Base-by-base conservation (phyloP, 192 early-diverging fungal genomes). In the Chytriomyces confervae region DNA sequence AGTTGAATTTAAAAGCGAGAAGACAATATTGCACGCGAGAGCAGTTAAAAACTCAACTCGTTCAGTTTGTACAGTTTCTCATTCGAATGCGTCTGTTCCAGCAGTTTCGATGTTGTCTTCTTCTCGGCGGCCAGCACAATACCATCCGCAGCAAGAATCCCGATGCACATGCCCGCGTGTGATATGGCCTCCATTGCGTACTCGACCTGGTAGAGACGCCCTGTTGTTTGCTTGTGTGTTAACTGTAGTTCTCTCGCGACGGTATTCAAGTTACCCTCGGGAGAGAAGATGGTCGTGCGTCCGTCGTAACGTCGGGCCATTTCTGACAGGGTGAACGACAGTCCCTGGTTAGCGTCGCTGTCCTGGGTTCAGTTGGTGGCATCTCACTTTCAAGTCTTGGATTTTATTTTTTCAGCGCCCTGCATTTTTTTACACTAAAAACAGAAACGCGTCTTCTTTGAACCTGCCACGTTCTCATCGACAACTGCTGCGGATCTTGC, bases 141-240 rank as follows among this genome's bases (percentile, higher is more conserved):
- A 61, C 98, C 98, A 70, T 99, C 96, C 57, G 88, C 91, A 61
- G 93, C 87, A 67, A 95, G 89, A 75, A 99, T 92, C 57, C 98
- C 98, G 36, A 99, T 90, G 11, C 94, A 93, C 69, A 94, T 98
- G 51, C 96, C 96, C 43, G 97, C 98, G 75, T 95, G 96, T 6
- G 95, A 96, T 81, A 99, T 98, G 49, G 98, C 97, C 83, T 99
- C 96, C 96, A 99, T 98, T 27, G 98, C 98, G 84, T 99, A 98
- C 87, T 99, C 98, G 72, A 99, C 98, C 87, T 99, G 98, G 86
- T 97, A 96, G 62, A 99, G 85, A 16, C 95, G 91, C 47, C 96
- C 96, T 97, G 84, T 49, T 20, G 18, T 49, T 16, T 11, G 50
- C 53, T 13, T 57, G 53, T 4, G 53, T 20, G 16, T 20, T 57